phyloP scores from a whole-genome alignment of 192 early-diverging fungal species.

The Paraglomus brasilianum region DNA sequence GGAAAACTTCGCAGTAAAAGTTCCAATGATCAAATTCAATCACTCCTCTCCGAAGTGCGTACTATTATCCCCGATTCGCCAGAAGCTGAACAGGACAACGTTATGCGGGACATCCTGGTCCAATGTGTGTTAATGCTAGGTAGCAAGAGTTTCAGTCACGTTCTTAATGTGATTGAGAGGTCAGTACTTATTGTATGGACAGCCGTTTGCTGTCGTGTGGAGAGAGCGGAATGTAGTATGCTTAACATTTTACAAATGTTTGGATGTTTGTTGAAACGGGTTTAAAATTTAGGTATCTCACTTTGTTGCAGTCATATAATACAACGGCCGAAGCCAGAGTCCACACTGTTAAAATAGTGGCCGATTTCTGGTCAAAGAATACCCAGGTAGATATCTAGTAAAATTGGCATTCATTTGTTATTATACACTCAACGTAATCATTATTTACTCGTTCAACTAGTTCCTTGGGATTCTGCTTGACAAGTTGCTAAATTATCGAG shows the following conservation, averaged over 20 bases:
- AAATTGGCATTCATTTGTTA: not conserved
- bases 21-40: slow-evolving; percentile 47
- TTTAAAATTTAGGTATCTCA: slow-evolving; percentile 52
- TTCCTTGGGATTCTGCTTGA: slow-evolving; percentile 91
- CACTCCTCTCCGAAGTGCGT: slow-evolving; percentile 46
- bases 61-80: slow-evolving; percentile 33
- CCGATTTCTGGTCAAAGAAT: slow-evolving; percentile 86
- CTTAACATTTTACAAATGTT: not conserved
- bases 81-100: slow-evolving; percentile 48
- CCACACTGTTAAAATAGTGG: slow-evolving; percentile 74
- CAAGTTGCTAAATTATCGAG: slow-evolving; percentile 93
- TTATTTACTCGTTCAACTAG: slow-evolving; percentile 34
- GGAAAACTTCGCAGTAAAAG: slow-evolving; percentile 47
- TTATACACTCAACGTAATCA: not conserved
- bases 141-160: slow-evolving; percentile 91
- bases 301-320: slow-evolving; percentile 60
- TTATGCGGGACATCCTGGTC: slow-evolving; percentile 70
- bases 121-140: slow-evolving; percentile 86
- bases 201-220: not conserved
- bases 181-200: slow-evolving; percentile 35
- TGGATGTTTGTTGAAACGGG: not conserved
- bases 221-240: not conserved
- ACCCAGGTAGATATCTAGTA: slow-evolving; percentile 53
- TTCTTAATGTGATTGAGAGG: slow-evolving; percentile 88
- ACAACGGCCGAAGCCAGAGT: slow-evolving; percentile 61